A percentile compares a stretch with the other conserved stretches of the same genome.
phyloP scores from a whole-genome alignment of 164 flowering plant species.

The Echeveria elegans region DNA sequence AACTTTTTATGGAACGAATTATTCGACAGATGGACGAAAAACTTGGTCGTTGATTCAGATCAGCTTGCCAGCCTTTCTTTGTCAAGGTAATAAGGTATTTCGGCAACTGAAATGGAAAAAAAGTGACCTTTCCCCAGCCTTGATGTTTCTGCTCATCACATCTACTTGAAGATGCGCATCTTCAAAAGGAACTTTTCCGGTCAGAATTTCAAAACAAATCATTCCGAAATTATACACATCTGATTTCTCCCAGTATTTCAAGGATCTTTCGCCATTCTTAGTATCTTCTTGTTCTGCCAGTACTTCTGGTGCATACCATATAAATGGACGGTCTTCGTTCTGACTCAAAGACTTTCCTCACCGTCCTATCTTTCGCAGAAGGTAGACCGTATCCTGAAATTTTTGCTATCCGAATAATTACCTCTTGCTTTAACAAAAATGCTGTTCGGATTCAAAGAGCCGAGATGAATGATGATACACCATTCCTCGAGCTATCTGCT shows the following conservation, averaged over 20 bases:
- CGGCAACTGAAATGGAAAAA: constrained; percentile 56
- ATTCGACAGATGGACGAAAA: constrained; percentile 72
- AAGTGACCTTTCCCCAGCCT: constrained; percentile 89
- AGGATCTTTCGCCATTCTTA: constrained; percentile 17
- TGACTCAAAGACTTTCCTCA: constrained; percentile 20
- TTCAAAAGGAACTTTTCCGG: constrained; percentile 89
- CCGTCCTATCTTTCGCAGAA: constrained; percentile 17
- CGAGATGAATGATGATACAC: constrained; percentile 85
- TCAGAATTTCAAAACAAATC: constrained; percentile 75
- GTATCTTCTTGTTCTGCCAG: constrained; percentile 50
- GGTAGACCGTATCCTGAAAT: constrained; percentile 58
- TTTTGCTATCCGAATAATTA: constrained; percentile 41
- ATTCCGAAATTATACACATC: constrained; percentile 90
- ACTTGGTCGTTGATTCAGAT: constrained; percentile 65
- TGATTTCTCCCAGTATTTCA: constrained; percentile 56
- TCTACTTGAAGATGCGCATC: constrained; percentile 90
- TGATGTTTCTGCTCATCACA: constrained; percentile 78
- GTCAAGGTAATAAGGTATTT: constrained; percentile 60
- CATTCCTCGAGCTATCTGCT: constrained; percentile 96
- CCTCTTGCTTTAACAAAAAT: constrained; percentile 47
- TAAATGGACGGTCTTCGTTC: constrained; percentile 28
- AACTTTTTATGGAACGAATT: constrained; percentile 60
- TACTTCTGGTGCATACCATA: constrained; percentile 89
- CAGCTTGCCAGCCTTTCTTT: constrained; percentile 81
- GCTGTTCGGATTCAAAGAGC: constrained; percentile 60